Conservation (phyloP, 148 eudicot species). For the Hydrangea macrophylla region DNA sequence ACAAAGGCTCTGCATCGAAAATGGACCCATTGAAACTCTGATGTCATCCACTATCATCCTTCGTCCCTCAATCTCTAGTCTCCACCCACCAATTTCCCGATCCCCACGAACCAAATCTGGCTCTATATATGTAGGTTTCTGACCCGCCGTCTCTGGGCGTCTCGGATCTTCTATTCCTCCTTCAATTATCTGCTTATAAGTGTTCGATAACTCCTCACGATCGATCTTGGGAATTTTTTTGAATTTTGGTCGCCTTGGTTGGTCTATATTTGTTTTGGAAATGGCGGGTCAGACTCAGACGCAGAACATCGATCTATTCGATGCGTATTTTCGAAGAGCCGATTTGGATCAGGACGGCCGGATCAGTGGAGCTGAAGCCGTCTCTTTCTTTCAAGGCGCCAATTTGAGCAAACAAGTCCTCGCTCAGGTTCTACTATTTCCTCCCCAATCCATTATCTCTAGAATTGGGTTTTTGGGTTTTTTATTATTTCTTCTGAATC, state of each 20-base stretch:
- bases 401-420: conserved; percentile 77
- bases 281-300: conserved; percentile 67
- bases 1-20: too few species aligned
- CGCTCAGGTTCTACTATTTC: conserved; percentile 50
- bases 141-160: not conserved
- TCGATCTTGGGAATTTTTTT: not conserved
- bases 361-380: conserved; percentile 87
- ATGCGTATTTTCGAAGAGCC: conserved; percentile 75
- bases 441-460: not conserved
- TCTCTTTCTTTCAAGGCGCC: conserved; percentile 73
- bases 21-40: not conserved
- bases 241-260: not conserved
- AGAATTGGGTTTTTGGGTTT: conserved; percentile 7
- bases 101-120: not conserved
- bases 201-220: not conserved
- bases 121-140: too few species aligned
- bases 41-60: too few species aligned
- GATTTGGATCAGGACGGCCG: conserved; percentile 94
- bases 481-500: too few species aligned
- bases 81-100: not conserved
- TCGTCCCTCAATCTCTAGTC: too few species aligned
- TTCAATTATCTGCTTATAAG: not conserved
- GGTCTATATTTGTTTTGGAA: conserved; percentile 4
- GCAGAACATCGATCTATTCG: conserved; percentile 60
- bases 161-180: conserved; percentile 2